Evolutionary conservation across 495 filamentous ascomycete species (phyloP).

Genomic region (Hypoxylon intermedium): DNA sequence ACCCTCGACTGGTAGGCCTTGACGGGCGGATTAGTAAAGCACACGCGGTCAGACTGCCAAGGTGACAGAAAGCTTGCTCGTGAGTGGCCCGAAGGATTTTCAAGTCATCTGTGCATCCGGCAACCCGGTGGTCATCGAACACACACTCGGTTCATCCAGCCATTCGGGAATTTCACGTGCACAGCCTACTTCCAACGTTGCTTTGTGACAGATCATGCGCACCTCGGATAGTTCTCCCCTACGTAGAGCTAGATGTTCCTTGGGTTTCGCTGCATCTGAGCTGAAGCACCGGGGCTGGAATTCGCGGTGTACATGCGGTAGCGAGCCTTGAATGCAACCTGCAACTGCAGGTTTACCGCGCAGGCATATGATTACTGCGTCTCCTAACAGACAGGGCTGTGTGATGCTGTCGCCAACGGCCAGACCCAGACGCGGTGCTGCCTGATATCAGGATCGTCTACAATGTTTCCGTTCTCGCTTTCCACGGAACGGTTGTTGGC

Average conservation of each 20-base stretch:
- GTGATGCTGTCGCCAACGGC: not conserved
- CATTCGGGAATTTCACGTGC: slow-evolving; percentile 17
- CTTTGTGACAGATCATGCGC: too few relatives aligned
- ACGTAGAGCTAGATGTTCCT: not conserved
- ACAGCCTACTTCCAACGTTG: not conserved
- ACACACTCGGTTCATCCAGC: slow-evolving; percentile 5
- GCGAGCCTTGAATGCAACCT: not conserved
- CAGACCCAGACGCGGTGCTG: not conserved
- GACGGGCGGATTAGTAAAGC: too few relatives aligned
- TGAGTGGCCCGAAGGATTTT: too few relatives aligned
- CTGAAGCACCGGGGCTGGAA: slow-evolving; percentile 3
- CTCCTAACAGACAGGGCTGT: not conserved
- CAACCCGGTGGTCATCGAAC: not conserved
- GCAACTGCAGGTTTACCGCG: not conserved
- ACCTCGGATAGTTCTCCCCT: too few relatives aligned
- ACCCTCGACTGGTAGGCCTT: too few relatives aligned
- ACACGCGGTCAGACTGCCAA: too few relatives aligned
- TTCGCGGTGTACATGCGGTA: not conserved
- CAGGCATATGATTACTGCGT: not conserved
- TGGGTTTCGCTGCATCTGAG: not conserved
- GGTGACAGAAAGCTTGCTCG: too few relatives aligned
- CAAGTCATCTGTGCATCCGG: not conserved
- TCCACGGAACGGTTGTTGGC: not conserved
- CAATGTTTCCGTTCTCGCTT: not conserved
- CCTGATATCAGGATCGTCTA: not conserved